Evolutionary conservation across 371 early-diverging fungal genomes (phyloP).

Genomic region (Entomophthora muscae): DNA sequence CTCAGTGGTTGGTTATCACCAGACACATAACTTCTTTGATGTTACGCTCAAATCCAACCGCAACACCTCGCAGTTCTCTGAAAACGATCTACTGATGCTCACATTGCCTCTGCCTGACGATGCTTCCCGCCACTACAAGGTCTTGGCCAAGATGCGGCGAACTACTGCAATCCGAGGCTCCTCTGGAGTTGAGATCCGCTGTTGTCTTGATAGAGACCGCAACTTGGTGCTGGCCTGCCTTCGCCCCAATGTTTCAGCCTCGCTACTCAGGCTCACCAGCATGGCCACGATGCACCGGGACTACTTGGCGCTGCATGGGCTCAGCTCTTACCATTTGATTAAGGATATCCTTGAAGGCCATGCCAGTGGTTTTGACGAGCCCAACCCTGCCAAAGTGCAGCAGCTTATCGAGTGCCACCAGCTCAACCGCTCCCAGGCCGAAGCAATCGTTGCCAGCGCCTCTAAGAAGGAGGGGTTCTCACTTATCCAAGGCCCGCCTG

Average conservation of each 20-base stretch:
- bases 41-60: background rate
- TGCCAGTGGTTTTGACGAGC: constrained; percentile 9
- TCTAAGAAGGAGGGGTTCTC: constrained; percentile 54
- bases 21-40: background rate
- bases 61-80: background rate
- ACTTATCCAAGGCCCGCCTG: constrained; percentile 88
- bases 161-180: background rate
- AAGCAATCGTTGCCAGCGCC: constrained; percentile 57
- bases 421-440: constrained; percentile 81
- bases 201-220: background rate
- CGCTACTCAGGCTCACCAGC: constrained; percentile 14
- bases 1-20: background rate
- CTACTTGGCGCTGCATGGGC: constrained; percentile 50
- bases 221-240: background rate
- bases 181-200: background rate
- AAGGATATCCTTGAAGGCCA: constrained; percentile 44
- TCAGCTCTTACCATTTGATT: constrained; percentile 41
- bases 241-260: background rate
- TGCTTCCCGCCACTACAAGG: background rate
- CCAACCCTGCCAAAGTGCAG: constrained; percentile 20
- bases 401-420: constrained; percentile 35
- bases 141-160: background rate
- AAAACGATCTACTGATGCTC: background rate
- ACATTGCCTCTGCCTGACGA: background rate
- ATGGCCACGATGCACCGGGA: constrained; percentile 70